Base-by-base conservation (phyloP, 2,329 filamentous ascomycete genomes). In the Aureobasidium subglaciale region DNA sequence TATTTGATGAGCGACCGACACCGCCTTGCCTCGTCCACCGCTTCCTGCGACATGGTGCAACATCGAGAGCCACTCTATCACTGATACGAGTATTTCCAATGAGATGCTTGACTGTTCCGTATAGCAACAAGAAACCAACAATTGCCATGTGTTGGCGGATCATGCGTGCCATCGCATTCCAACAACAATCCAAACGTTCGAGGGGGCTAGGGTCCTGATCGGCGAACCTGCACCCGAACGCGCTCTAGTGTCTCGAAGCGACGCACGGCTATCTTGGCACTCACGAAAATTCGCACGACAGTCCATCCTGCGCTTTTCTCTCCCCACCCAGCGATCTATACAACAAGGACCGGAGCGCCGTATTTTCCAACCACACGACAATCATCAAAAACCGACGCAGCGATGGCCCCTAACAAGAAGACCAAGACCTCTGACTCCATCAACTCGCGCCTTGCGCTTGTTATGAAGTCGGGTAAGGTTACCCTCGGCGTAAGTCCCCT, bases 351-450 rank as follows among this genome's bases (percentile, higher is more conserved):
- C 38, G 50, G 50, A 54, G 50, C 50, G 50, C 50, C 50, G 50
- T 27, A 43, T 46, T 40, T 46, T 55, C 8, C 40, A 37, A 37
- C 41, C 9, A 29, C 52, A 9, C 37, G 32, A 46, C 50, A 55
- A 55, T 37, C 30, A 22, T 4, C 16, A 27, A 45, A 43, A 43
- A 55, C 41, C 52, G 41, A 46, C 52, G 52, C 52, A 55, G 50
- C 32, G 50, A 56, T 56, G 54, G 54, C 54, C 54, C 54, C 54
- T n/a, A n/a, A n/a, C 85, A 88, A 88, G 78, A 80, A 74, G 76
- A 92, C 88, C 84, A 95, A 91, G 81, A 85, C 89, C 77, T 84
- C 87, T 71, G 87, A 90, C 79, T 84, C 78, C 77, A 87, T 86
- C 79, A 84, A 85, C 78, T 81, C 80, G 70, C 81, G 84, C 73